Percentiles rank a stretch among this genome's conserved stretches.
Evolutionary conservation across 1,284 basidiomycete species (phyloP).

Genomic region (Leucoagaricus sp.): DNA sequence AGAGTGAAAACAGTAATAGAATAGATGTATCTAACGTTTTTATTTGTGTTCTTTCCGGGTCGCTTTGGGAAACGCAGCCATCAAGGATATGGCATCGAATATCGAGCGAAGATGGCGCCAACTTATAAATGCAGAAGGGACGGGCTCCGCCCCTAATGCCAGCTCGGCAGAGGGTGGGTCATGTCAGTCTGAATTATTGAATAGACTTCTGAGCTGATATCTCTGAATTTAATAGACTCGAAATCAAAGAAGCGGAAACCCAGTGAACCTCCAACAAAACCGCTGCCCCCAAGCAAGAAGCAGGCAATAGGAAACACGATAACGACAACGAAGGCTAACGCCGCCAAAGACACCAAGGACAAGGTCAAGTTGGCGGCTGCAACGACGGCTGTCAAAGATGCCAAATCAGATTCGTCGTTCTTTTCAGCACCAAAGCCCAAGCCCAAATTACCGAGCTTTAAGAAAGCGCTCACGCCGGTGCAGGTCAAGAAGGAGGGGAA

Average conservation of each 20-base stretch:
- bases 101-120: conserved; percentile 79
- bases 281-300: conserved; percentile 65
- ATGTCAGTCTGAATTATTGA: conserved; percentile 43
- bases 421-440: conserved; percentile 84
- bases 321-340: conserved; percentile 39
- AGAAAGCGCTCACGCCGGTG: conserved; percentile 54
- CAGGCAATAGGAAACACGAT: conserved; percentile 45
- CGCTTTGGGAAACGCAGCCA: conserved; percentile 56
- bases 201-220: conserved; percentile 17
- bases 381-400: conserved; percentile 58
- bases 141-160: conserved; percentile 34
- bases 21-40: conserved; percentile 73
- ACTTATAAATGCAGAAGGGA: conserved; percentile 44
- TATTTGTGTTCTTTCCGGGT: conserved; percentile 36
- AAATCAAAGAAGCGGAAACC: conserved; percentile 76
- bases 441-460: conserved; percentile 77
- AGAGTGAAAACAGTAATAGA: conserved; percentile 37
- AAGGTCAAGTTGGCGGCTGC: conserved; percentile 27
- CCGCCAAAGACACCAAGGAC: conserved; percentile 44
- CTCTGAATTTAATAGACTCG: conserved; percentile 38
- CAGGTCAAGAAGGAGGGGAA: conserved; percentile 60
- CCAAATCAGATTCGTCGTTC: conserved; percentile 81
- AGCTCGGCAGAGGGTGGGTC: conserved; percentile 70
- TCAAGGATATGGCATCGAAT: conserved; percentile 88
- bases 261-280: conserved; percentile 47